Evolutionary conservation across 495 filamentous ascomycete genomes (phyloP).

Genomic region (Hyaloscypha hepaticicola): DNA sequence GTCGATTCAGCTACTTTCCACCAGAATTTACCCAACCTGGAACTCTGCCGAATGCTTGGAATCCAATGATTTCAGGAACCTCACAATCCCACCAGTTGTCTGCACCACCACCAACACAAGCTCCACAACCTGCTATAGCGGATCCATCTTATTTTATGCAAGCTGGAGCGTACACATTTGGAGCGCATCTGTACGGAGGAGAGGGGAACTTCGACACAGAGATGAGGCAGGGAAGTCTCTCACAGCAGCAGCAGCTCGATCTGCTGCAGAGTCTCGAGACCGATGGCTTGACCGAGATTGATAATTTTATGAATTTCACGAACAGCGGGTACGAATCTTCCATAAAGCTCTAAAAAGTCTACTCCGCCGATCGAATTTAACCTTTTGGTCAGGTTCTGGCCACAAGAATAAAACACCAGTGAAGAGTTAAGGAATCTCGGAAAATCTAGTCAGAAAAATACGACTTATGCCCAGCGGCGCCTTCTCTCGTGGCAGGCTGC

Average conservation of each 20-base stretch:
- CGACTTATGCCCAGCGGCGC: not conserved
- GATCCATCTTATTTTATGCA: constrained; percentile 29
- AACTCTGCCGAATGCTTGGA: constrained; percentile 28
- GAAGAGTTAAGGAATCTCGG: not conserved
- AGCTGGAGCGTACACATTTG: constrained; percentile 23
- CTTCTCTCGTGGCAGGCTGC: not conserved
- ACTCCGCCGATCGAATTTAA: constrained; percentile 21
- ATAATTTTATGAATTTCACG: constrained; percentile 53
- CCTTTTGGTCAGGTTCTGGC: constrained; percentile 26
- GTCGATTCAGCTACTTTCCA: constrained; percentile 54
- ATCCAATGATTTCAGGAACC: constrained; percentile 26
- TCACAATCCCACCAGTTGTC: constrained; percentile 26
- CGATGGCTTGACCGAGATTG: constrained; percentile 62
- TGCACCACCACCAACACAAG: constrained; percentile 18
- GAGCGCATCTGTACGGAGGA: constrained; percentile 13
- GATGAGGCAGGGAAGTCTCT: constrained; percentile 58
- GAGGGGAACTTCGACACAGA: constrained; percentile 25
- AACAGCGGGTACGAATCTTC: constrained; percentile 27
- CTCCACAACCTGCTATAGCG: constrained; percentile 20
- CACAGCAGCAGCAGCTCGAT: constrained; percentile 68
- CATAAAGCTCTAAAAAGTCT: constrained; percentile 23
- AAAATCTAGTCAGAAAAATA: not conserved
- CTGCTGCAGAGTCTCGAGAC: constrained; percentile 65
- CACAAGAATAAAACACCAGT: constrained; percentile 12
- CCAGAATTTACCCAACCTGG: constrained; percentile 38